Conservation (phyloP, 139 green algal genomes). For the Marvania coccoides region DNA sequence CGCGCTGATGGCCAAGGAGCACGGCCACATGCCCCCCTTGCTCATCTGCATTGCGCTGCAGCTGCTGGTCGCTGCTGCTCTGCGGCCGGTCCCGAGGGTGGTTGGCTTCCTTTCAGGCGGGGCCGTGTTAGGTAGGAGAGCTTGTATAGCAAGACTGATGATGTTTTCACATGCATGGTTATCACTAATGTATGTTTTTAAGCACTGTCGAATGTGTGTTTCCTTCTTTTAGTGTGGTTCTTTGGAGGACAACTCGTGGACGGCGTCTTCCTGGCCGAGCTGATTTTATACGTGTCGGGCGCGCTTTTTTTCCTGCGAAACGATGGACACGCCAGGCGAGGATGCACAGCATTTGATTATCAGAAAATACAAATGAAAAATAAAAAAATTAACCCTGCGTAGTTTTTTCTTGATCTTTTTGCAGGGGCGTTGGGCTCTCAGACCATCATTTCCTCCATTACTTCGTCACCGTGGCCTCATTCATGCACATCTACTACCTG, state of each 20-base stretch:
- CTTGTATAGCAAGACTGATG: no score
- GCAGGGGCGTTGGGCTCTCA: conserved; percentile 28
- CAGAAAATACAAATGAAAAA: no score
- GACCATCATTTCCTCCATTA: conserved; percentile 85
- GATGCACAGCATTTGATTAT: no score
- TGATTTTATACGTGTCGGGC: conserved; percentile 56
- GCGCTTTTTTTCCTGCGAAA: conserved; percentile 63
- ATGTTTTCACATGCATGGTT: no score
- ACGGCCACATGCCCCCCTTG: conserved; percentile 31
- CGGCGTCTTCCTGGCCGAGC: conserved; percentile 35
- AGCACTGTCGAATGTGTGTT: no score
- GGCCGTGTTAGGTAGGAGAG: background rate
- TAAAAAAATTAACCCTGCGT: no score
- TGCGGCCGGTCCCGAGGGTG: conserved; percentile 53
- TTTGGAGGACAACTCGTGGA: conserved; percentile 50
- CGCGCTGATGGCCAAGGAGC: conserved; percentile 47
- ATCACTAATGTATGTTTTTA: no score
- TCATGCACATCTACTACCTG: conserved; percentile 59
- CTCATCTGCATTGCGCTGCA: background rate
- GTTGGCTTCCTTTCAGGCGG: conserved; percentile 45
- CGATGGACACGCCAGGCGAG: conserved; percentile 29
- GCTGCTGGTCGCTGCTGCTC: conserved; percentile 51
- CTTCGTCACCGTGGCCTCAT: conserved; percentile 48
- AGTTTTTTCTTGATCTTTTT: no score
- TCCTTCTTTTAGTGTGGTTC: conserved; percentile 21